Percentiles rank a stretch among this genome's conserved stretches.
Evolutionary conservation across 139 green algal species (phyloP).

Genomic region (Edaphochlamys debaryana): DNA sequence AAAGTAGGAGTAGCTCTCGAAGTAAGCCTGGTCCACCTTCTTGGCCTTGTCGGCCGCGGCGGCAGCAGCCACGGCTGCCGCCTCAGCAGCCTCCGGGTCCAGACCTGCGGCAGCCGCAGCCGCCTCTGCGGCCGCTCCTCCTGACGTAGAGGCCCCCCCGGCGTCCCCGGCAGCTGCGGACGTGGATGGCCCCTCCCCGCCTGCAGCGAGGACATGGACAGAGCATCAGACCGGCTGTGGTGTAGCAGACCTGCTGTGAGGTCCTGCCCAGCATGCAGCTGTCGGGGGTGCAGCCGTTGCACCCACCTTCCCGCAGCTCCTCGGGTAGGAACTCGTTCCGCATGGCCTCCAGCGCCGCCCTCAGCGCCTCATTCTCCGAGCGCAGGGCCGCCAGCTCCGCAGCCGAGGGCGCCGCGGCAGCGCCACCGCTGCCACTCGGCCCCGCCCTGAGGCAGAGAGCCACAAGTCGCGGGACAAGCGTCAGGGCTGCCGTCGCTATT

Average conservation of each 20-base stretch:
- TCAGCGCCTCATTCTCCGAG: constrained; percentile 51
- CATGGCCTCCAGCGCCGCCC: constrained; percentile 17
- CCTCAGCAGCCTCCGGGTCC: background rate
- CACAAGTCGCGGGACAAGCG: too few species aligned
- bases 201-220: background rate
- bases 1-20: constrained; percentile 90
- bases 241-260: too few species aligned
- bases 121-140: background rate
- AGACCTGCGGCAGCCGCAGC: background rate
- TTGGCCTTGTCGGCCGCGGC: background rate
- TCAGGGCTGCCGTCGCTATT: too few species aligned
- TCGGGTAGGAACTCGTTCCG: constrained; percentile 39
- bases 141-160: background rate
- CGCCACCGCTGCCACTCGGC: background rate
- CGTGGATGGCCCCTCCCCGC: background rate
- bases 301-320: constrained; percentile 36
- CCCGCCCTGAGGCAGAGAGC: background rate
- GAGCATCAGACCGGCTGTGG: too few species aligned
- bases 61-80: background rate
- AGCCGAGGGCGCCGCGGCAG: background rate
- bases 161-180: background rate
- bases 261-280: too few species aligned
- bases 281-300: background rate
- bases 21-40: constrained; percentile 84
- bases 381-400: constrained; percentile 10